Conservation (phyloP, 2,329 filamentous ascomycete genomes). For the Aspergillus clavatus region DNA sequence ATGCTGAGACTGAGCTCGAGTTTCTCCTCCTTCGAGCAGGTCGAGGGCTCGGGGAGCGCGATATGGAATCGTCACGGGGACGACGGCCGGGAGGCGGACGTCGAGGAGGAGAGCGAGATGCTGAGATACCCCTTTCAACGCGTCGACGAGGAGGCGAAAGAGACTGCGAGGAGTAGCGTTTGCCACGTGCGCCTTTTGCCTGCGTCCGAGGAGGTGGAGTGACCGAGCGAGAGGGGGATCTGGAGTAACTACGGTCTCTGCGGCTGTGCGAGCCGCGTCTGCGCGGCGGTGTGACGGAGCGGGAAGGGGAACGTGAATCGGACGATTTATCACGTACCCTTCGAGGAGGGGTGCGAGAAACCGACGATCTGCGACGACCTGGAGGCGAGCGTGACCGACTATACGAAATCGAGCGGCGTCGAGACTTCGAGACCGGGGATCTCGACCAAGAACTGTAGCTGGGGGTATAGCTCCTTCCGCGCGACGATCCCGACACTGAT, state of each 20-base stretch:
- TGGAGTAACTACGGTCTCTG: constrained; percentile 27
- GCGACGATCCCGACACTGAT: constrained; percentile 29
- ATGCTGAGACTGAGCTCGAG: constrained; percentile 17
- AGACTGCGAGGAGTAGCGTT: constrained; percentile 25
- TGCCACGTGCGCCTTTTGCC: constrained; percentile 12
- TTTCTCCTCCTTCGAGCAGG: constrained; percentile 10
- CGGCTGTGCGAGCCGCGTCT: constrained; percentile 16
- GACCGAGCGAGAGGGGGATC: constrained; percentile 29
- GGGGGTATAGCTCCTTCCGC: constrained; percentile 22
- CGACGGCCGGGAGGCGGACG: constrained; percentile 17
- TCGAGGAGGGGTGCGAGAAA: constrained; percentile 29
- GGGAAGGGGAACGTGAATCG: constrained; percentile 26
- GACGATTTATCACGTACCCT: constrained; percentile 24
- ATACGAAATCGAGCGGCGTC: constrained; percentile 29
- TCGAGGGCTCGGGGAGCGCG: constrained; percentile 22
- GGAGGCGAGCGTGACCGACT: constrained; percentile 31
- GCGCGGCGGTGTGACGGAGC: constrained; percentile 32
- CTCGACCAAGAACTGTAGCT: constrained; percentile 34
- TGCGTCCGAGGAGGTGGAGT: constrained; percentile 23
- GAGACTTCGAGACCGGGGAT: constrained; percentile 28
- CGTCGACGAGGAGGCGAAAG: constrained; percentile 27
- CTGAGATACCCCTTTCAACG: constrained; percentile 19
- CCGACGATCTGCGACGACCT: constrained; percentile 11
- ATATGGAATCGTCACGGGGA: constrained; percentile 20
- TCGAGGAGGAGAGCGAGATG: too few relatives aligned